These are phyloP conservation scores for Chalciporus piperatus DNA, from an alignment of 768 basidiomycete species.

Conservation along the genomic window DNA sequence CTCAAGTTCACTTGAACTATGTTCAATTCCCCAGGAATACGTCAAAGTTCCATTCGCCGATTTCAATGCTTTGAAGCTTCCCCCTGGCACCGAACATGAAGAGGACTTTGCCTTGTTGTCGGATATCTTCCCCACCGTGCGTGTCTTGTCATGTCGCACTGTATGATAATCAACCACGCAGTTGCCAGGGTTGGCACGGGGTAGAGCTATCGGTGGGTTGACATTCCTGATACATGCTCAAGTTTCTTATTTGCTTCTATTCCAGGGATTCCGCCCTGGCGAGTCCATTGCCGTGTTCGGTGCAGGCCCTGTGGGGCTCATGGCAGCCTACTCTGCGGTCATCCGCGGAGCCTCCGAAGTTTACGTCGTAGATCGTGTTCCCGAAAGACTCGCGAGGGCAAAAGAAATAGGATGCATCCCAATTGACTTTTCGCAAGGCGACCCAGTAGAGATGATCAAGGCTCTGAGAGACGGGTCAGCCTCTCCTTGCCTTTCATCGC, in stretches of 20 bases:
- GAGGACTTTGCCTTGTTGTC: conserved; percentile 54
- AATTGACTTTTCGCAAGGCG: conserved; percentile 35
- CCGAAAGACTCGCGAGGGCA: conserved; percentile 55
- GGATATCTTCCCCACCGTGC: conserved; percentile 55
- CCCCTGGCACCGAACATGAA: conserved; percentile 51
- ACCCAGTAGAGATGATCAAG: neutral
- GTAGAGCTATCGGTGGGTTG: neutral
- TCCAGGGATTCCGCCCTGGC: neutral
- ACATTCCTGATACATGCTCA: too few species aligned
- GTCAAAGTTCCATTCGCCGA: conserved; percentile 56
- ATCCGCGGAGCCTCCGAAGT: conserved; percentile 51
- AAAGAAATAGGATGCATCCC: conserved; percentile 48
- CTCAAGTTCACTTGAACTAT: neutral
- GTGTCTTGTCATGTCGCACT: conserved; percentile 24
- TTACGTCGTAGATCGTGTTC: conserved; percentile 55
- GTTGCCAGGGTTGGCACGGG: neutral
- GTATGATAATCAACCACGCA: neutral
- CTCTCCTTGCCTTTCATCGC: neutral
- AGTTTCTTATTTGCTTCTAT: too few species aligned
- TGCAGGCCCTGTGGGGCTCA: conserved; percentile 33
- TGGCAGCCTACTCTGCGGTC: conserved; percentile 55
- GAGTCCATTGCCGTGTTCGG: neutral
- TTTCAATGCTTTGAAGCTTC: conserved; percentile 52
- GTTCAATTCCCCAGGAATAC: conserved; percentile 41
- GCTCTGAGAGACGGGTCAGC: conserved; percentile 1